Base-by-base conservation (phyloP, 1,284 basidiomycete genomes). In the Boletus calvinii region DNA sequence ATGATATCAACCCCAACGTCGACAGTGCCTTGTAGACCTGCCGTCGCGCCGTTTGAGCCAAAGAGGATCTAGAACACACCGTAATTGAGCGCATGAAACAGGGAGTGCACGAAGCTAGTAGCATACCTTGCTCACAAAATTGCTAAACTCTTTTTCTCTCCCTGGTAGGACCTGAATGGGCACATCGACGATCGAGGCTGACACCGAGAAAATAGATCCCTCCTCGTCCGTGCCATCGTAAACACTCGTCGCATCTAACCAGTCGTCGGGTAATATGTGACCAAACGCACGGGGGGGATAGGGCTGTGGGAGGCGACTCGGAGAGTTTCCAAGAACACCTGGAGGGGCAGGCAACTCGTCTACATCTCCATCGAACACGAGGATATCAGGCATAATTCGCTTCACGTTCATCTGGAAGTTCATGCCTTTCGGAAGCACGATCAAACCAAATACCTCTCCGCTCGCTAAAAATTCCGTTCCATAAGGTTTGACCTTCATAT, bases 81-180 rank as follows among this genome's bases (percentile, higher is more conserved):
- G 12, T 2, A n/a, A 1, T 40, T 54, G 36, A 55, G 15, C 8
- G 12, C 12, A 37, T 10, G 26, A 41, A 32, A 18, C 11, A 52
- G 17, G 18, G 18, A 20, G 18, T 1, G 12, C 2, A 42, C 24
- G 0, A n/a, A 18, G 17, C 4, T 7, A 2, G 4, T 22, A n/a
- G 35, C 72, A 15, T 46, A 86, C 87, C 81, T 90, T 91, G 58
- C 77, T 71, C 15, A 91, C 79, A 56, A 91, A 91, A 54, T 77
- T 75, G 54, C 84, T 81, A 58, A 91, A 89, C 58, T 87, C 79
- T 53, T 76, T 79, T 66, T 89, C 77, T 41, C 88, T 76, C 4
- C 88, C 87, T 0, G 87, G 86, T 1, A 91, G 71, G 15, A 91
- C 85, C 52, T 88, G 73, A 26, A 91, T 69, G 11, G 88, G 87